phyloP scores from a whole-genome alignment of 495 filamentous ascomycete genomes.

The Neurospora sublineolata region DNA sequence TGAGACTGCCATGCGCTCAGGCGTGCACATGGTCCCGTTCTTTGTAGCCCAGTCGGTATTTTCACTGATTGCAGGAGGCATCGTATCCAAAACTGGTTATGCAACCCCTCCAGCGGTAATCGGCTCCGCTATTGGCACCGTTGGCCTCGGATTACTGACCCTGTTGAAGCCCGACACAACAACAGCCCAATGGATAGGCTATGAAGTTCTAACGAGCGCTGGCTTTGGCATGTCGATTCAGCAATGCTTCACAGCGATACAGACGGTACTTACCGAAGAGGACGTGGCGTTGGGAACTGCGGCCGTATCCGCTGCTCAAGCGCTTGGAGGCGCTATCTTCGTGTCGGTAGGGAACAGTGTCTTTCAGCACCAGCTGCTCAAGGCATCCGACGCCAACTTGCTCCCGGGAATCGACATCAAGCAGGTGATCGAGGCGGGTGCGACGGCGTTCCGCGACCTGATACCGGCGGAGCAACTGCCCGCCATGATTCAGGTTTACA shows the following conservation, averaged over 20 bases:
- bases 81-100: conserved; percentile 16
- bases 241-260: conserved; percentile 42
- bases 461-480: conserved; percentile 21
- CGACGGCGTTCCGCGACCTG: conserved; percentile 33
- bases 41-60: conserved; percentile 48
- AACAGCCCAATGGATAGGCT: conserved; percentile 52
- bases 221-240: conserved; percentile 54
- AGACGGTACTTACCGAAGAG: conserved; percentile 32
- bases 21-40: conserved; percentile 56
- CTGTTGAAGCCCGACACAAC: conserved; percentile 43
- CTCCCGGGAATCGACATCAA: conserved; percentile 21
- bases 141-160: conserved; percentile 53
- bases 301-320: conserved; percentile 51
- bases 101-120: conserved; percentile 44
- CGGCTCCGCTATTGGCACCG: conserved; percentile 39
- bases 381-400: conserved; percentile 11
- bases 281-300: conserved; percentile 52
- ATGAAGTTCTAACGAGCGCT: conserved; percentile 41
- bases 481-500: conserved; percentile 18
- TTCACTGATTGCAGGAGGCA: conserved; percentile 39
- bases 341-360: conserved; percentile 49
- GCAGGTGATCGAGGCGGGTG: conserved; percentile 30
- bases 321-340: conserved; percentile 52
- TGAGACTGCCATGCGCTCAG: conserved; percentile 50
- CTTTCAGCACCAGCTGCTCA: conserved; percentile 42